A percentile compares a stretch with the other conserved stretches of the same genome.
Evolutionary conservation across 345 rosid genomes (phyloP).

Genomic region (Triadica sebifera): DNA sequence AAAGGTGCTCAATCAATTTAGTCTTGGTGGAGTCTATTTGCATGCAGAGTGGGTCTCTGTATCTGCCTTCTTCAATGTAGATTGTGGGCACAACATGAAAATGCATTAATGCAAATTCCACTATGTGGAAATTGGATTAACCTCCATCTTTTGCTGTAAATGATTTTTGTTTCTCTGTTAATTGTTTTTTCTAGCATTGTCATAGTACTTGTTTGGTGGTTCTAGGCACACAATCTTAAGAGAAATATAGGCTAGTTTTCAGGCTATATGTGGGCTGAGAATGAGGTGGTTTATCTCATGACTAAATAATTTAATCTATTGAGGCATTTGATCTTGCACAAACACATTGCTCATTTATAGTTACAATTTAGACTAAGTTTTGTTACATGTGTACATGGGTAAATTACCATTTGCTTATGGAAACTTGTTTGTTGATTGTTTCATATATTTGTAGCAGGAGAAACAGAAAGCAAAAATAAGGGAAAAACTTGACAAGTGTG

Average conservation of each 20-base stretch:
- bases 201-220: not conserved
- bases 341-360: not conserved
- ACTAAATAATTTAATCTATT: not conserved
- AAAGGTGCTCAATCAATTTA: slow-evolving; percentile 50
- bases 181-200: not conserved
- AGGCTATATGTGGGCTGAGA: slow-evolving; percentile 81
- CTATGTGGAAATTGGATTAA: not conserved
- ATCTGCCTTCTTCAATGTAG: not conserved
- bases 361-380: not conserved
- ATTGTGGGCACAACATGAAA: not conserved
- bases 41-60: not conserved
- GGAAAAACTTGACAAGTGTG: slow-evolving; percentile 90
- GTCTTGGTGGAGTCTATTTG: not conserved
- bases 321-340: not conserved
- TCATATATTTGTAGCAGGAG: slow-evolving; percentile 40
- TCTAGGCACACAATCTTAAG: slow-evolving; percentile 76
- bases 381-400: not conserved
- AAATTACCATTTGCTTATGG: slow-evolving; percentile 4
- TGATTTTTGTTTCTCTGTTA: not conserved
- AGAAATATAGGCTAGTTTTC: slow-evolving; percentile 86
- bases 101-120: not conserved
- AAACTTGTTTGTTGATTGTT: slow-evolving; percentile 4
- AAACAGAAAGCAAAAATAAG: slow-evolving; percentile 69
- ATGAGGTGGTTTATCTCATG: slow-evolving; percentile 51
- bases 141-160: not conserved